phyloP scores from a whole-genome alignment of 805 yeast species.

The Middelhovenomyces tepae region DNA sequence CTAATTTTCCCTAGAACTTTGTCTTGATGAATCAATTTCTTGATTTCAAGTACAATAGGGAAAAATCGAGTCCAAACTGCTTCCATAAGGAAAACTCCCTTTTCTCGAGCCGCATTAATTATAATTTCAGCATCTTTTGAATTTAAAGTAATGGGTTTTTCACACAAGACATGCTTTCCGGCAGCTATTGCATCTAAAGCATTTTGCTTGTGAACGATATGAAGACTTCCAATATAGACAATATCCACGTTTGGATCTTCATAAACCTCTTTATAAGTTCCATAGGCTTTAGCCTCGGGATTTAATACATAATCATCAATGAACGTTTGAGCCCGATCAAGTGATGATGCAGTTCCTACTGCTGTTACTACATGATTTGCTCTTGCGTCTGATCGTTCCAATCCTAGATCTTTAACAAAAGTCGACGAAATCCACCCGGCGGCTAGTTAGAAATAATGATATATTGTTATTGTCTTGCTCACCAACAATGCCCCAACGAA shows the following conservation, averaged over 20 bases:
- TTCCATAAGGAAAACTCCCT: conserved; percentile 45
- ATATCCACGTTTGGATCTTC: conserved; percentile 36
- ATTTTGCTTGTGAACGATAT: conserved; percentile 41
- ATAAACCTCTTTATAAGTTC: conserved; percentile 37
- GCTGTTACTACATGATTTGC: conserved; percentile 14
- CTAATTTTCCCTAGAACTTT: conserved; percentile 39
- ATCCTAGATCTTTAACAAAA: conserved; percentile 20
- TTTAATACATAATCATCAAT: conserved; percentile 4
- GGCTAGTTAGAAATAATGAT: no score
- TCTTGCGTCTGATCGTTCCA: conserved; percentile 12
- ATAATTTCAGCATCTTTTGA: conserved; percentile 34
- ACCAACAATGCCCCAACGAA: no score
- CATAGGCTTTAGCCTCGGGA: conserved; percentile 12
- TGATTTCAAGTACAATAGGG: conserved; percentile 35
- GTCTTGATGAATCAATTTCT: conserved; percentile 32
- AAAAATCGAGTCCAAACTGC: conserved; percentile 34
- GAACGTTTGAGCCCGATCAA: conserved; percentile 14
- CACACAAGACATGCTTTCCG: conserved; percentile 45
- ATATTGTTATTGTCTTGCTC: no score
- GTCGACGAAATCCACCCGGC: conserved; percentile 23
- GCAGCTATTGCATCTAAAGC: conserved; percentile 35
- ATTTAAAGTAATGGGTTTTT: conserved; percentile 47
- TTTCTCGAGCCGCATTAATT: conserved; percentile 32
- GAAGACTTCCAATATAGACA: conserved; percentile 51
- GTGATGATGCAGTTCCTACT: conserved; percentile 15